Conservation (phyloP, 139 green algal species). For the Chlorella sp. region DNA sequence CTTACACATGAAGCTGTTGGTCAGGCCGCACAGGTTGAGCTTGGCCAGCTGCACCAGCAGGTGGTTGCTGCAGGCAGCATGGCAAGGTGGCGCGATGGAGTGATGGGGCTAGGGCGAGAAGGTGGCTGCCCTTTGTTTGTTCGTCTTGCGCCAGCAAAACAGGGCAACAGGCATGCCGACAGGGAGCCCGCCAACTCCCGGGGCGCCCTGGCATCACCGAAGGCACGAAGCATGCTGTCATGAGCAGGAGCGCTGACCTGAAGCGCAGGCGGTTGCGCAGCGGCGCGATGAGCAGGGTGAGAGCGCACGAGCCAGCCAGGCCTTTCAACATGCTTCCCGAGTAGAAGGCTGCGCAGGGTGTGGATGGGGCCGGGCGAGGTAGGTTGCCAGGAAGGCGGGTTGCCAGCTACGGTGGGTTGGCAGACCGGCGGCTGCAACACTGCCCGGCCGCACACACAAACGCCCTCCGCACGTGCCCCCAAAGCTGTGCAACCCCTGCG, state of each 20-base stretch:
- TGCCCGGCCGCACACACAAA: neutral
- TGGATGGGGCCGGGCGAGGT: neutral
- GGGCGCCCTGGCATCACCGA: neutral
- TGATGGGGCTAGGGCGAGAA: too few relatives aligned
- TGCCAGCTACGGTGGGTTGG: neutral
- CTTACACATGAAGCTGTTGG: conserved; percentile 1
- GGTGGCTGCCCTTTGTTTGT: too few relatives aligned
- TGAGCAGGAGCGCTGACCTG: neutral
- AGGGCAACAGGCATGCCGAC: too few relatives aligned
- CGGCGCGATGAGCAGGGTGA: conserved; percentile 2
- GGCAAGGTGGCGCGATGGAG: too few relatives aligned
- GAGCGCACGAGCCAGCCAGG: conserved; percentile 1
- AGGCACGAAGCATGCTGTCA: neutral
- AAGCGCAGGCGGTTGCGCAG: conserved; percentile 31
- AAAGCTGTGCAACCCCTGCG: too few relatives aligned
- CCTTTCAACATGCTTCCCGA: conserved; percentile 11
- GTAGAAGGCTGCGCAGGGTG: neutral
- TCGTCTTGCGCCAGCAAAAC: too few relatives aligned
- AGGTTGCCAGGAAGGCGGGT: too few relatives aligned
- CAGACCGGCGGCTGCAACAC: neutral
- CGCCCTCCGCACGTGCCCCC: neutral
- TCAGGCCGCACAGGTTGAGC: conserved; percentile 6
- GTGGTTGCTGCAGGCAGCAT: conserved; percentile 20
- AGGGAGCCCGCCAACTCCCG: too few relatives aligned
- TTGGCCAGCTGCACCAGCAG: conserved; percentile 31